Evolutionary conservation across 164 flowering plant genomes (phyloP), one percentile per base, ranked within the genome.

Genomic region (Magnolia changhungtana): DNA sequence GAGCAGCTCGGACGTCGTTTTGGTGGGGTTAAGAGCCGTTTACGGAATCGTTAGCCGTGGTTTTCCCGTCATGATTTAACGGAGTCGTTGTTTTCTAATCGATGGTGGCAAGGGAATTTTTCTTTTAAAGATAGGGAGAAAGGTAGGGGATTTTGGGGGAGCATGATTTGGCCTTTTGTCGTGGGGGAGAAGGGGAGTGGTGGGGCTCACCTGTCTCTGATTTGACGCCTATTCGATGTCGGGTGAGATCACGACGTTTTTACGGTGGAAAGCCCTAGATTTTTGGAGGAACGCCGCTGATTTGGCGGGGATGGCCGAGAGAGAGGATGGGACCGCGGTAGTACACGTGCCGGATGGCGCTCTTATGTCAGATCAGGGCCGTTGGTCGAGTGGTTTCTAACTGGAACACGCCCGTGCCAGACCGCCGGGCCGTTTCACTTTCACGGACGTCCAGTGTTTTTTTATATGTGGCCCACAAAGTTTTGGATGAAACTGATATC

Each of bases 11-110:
- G 50, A 29, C 50, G 71, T 68, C 71, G 16, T 67, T 67, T 11
- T 68, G 50, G n/a, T 29, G 2, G 71, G 71, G 71, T 68, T 37
- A 68, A 68, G 49, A 29, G 71, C 50, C 71, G 50, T 68, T 19
- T 68, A 68, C 71, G 71, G 49, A 9, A 68, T 29, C 50, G 50
- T 68, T 29, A 37, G 31, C 0, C 16, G 20, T 49, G 3, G 51
- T 29, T 37, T 37, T 68, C 71, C 16, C 71, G 5, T 24, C 9
- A 8, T 65, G 2, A 8, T 65, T 10, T 11, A 24, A 65, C 68
- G 23, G 4, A 10, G 68, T 65, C 68, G 29, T 65, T 65, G 11
- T 21, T 13, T 65, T 24, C 11, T 24, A 29, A 20, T 23, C 4
- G 37, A 1, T 65, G 4, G 29, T 23, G 14, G 66, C 8, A 3